Evolutionary conservation across 2,329 filamentous ascomycete genomes (phyloP), one percentile per base, ranked within the genome.

Genomic region (Byssoonygena ceratinophila): DNA sequence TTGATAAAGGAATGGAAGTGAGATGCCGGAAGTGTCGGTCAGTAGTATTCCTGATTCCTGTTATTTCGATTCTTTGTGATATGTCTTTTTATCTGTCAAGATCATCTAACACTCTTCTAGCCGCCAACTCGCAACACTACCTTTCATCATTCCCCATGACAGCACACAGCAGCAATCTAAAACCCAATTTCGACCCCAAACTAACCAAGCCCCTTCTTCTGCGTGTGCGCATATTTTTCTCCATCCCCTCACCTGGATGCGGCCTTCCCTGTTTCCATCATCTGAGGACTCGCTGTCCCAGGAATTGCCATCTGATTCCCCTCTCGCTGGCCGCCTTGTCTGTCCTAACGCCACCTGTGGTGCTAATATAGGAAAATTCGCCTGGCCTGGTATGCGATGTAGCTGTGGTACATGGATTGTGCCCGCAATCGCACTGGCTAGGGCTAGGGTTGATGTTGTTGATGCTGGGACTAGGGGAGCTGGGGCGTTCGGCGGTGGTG

Each of bases 171-270:
- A 45, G 14, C 23, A 50, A 25, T 32, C 25, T 25, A 39, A 43
- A 29, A 31, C 36, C 43, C 36, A 18, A 29, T 16, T 11, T 18
- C 44, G 27, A 27, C 5, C 22, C 20, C 2, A 25, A 45, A 22
- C 18, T 18, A 36, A 1, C 20, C 37, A 56, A 34, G 54, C 59
- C 23, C 60, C 64, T 36, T 59, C 64, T 36, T 59, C 64, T 14
- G 65, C 71, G 31, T 98, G 92, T 63, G 84, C 85, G 18, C 91
- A 97, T 68, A 80, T 90, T 66, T 97, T 96, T 68, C 71, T 97
- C 58, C 89, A 97, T 63, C 88, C 92, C 0, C 74, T 98, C 31
- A 87, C 87, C 12, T 98, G 92, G 92, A 98, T 98, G 92, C 82
- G 86, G 5, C 74, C 82, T 0, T 83, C 84, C 61, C 80, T 98